Conservation (phyloP, 768 basidiomycete species). For the Suillus fuscotomentosus region DNA sequence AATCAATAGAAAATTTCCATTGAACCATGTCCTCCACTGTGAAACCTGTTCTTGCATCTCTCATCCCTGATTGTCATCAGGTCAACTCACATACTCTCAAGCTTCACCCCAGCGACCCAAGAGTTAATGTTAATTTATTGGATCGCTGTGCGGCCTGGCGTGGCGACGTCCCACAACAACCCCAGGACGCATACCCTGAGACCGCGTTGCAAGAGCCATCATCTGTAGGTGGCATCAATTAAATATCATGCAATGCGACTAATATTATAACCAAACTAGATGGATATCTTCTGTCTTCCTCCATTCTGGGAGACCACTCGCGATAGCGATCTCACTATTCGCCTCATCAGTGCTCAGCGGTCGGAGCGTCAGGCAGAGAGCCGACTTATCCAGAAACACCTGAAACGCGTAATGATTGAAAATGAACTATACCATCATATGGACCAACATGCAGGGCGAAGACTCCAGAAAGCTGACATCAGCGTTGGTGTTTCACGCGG, state of each 20-base stretch:
- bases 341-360: not conserved
- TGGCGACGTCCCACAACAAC: not conserved
- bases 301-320: not conserved
- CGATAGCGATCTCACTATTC: not conserved
- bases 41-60: not conserved
- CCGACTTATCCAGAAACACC: not conserved
- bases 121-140: not conserved
- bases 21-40: not conserved
- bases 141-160: not conserved
- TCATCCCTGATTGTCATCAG: not conserved
- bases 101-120: not conserved
- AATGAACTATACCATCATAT: not conserved
- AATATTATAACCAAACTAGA: not conserved
- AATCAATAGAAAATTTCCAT: not conserved
- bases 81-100: not conserved
- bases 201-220: not conserved
- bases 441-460: not conserved
- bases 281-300: not conserved
- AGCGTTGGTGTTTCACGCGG: not conserved
- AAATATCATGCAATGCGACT: not conserved
- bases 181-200: not conserved
- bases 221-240: not conserved
- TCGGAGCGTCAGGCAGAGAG: not conserved
- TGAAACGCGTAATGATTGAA: slow-evolving; percentile 6
- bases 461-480: slow-evolving; percentile 8